Evolutionary conservation across 345 rosid genomes (phyloP), one percentile per base, ranked within the genome.

Genomic region (Acer saccharum): DNA sequence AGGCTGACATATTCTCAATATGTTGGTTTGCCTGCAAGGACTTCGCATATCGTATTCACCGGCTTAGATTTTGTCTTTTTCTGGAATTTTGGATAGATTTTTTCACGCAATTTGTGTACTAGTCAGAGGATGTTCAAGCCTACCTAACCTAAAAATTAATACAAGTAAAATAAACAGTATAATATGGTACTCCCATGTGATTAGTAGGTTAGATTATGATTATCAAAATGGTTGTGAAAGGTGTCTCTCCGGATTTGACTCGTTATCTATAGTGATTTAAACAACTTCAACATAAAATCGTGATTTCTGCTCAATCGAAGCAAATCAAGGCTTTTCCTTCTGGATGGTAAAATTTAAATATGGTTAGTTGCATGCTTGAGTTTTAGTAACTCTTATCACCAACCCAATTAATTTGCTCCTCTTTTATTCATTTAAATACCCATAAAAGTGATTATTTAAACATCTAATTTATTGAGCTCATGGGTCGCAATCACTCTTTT

Each of bases 91-190:
- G 50, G 63, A 23, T 69, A 2, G 12, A 25, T 65, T 54, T 14
- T 88, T 76, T 74, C 65, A 69, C 65, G 76, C 81, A 50, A 78
- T 76, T 75, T 58, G 48, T 52, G 48, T 74, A 72, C n/a, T 27
- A 67, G 74, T 73, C 75, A 67, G 61, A 68, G 21, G 83, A 83
- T 83, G 85, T 81, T 85, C 80, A 72, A 55, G 84, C 78, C 83
- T 55, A 90, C 92, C 92, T 81, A 87, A 90, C 83, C 74, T 67
- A 77, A 78, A 75, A 78, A 16, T 78, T 73, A 9, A 43, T 7
- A 2, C 71, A 68, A 29, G 39, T 14, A 41, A 67, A 79, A 70
- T 62, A 65, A 27, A 43, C 8, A 64, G 18, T 48, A 52, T 54
- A 73, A 48, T 67, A 58, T 65, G 41, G 27, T 67, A 50, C 65